Base-by-base conservation (phyloP, 306 rosid genomes). In the Vigna hirtella region DNA sequence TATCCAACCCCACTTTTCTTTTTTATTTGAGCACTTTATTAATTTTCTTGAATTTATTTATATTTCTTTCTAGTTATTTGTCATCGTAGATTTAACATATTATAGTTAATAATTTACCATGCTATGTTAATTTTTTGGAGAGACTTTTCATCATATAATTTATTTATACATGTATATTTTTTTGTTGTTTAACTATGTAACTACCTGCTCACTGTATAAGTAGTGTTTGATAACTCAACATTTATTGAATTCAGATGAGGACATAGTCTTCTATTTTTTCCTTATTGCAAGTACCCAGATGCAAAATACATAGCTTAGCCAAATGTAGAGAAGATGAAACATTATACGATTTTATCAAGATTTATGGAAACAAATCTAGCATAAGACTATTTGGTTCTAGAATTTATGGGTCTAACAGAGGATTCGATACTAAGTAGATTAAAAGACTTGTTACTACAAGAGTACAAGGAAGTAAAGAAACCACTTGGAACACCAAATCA, bases 371-470 rank as follows among this genome's bases (percentile, higher is more conserved):
- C 71, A 76, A 57, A 49, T 70, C 79, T 65, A 78, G 80, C 62
- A 50, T 81, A 18, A 87, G 82, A 82, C 77, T 77, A 8, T 77
- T 59, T 61, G 70, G 85, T 72, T 77, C 81, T 69, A 84, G 58
- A 76, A 74, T 71, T 63, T 76, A 79, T 74, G 85, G 65, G 49
- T 80, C 81, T 66, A 82, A 80, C 61, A 81, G 88, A 80, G 66
- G 18, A 61, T 42, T 30, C 0, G 1, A 1, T 61, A 15, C 66
- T 30, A 86, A 69, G 83, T 88, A 88, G 91, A 81, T 82, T 38
- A 83, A 77, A 88, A 86, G 89, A 80, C 82, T 86, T 24, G 57
- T 92, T 20, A 77, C 88, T 24, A 80, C 89, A 64, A 87, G 79
- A 18, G 67, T 89, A 34, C 91, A 85, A 74, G 90, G 88, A 52